Percentiles rank a stretch among this genome's conserved stretches.
phyloP scores from a whole-genome alignment of 1,284 basidiomycete species.

The Hemileia vastatrix region DNA sequence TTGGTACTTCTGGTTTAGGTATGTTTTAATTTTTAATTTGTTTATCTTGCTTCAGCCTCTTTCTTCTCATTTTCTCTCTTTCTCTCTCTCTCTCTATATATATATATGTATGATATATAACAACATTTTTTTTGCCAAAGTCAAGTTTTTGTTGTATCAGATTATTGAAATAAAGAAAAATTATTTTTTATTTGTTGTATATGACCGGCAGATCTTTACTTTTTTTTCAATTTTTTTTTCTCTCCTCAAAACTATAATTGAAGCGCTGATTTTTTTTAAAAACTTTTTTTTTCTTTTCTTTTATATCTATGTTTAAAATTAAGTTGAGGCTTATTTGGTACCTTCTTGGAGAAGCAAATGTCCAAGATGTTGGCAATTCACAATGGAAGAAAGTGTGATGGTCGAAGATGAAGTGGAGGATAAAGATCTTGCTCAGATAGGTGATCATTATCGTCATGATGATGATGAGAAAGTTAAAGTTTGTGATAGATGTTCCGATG shows the following conservation, averaged over 20 bases:
- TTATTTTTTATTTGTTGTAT: no score
- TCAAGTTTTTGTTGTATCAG: no score
- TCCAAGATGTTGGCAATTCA: constrained; percentile 19
- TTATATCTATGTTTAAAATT: neutral
- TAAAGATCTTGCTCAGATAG: no score
- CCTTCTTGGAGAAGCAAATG: constrained; percentile 22
- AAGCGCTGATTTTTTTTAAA: no score
- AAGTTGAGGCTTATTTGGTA: constrained; percentile 12
- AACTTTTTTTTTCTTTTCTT: no score
- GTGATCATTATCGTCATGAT: no score
- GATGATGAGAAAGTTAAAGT: no score
- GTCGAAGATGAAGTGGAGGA: constrained; percentile 2
- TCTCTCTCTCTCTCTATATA: neutral
- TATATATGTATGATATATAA: neutral
- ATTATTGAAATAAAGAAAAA: no score
- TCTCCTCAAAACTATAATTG: no score
- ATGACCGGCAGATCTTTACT: no score
- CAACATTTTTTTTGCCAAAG: neutral
- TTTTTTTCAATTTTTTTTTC: no score
- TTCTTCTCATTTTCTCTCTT: neutral
- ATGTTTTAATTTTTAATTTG: neutral
- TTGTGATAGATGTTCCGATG: constrained; percentile 13
- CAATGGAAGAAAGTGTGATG: constrained; percentile 11
- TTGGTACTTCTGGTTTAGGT: neutral
- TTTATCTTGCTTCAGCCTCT: neutral